A percentile compares a stretch with the other conserved stretches of the same genome.
phyloP scores from a whole-genome alignment of 371 early-diverging fungal genomes.

The Mortierella polycephala region DNA sequence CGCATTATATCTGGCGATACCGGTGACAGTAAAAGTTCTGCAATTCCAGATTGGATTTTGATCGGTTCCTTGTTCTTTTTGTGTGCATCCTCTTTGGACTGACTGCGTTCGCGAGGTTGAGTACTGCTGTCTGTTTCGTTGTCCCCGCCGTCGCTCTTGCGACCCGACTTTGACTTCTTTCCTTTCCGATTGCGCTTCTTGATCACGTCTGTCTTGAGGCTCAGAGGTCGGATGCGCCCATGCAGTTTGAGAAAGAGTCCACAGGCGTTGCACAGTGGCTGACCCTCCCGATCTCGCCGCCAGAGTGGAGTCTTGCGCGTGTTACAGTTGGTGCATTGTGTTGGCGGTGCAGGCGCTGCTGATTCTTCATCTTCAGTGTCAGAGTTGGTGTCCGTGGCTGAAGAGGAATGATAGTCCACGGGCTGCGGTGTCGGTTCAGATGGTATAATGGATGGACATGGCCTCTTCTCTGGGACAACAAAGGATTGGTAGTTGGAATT shows the following conservation, averaged over 20 bases:
- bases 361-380: constrained; percentile 27
- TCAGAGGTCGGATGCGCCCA: constrained; percentile 78
- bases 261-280: constrained; percentile 73
- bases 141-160: neutral
- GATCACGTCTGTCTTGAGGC: constrained; percentile 85
- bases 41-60: too few species aligned
- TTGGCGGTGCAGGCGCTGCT: constrained; percentile 15
- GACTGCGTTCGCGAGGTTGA: neutral
- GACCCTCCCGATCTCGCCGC: constrained; percentile 85
- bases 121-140: neutral
- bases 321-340: constrained; percentile 88
- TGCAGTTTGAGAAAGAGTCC: constrained; percentile 86
- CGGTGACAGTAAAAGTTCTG: neutral
- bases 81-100: too few species aligned
- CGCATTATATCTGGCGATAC: neutral
- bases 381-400: constrained; percentile 1
- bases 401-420: too few species aligned
- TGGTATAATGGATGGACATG: too few species aligned
- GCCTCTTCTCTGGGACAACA: too few species aligned
- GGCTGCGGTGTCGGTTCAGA: too few species aligned
- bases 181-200: constrained; percentile 78
- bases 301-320: constrained; percentile 95
- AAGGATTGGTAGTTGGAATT: too few species aligned
- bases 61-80: too few species aligned
- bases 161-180: too few species aligned